phyloP scores from a whole-genome alignment of 495 filamentous ascomycete species.

The Tricharina praecox region DNA sequence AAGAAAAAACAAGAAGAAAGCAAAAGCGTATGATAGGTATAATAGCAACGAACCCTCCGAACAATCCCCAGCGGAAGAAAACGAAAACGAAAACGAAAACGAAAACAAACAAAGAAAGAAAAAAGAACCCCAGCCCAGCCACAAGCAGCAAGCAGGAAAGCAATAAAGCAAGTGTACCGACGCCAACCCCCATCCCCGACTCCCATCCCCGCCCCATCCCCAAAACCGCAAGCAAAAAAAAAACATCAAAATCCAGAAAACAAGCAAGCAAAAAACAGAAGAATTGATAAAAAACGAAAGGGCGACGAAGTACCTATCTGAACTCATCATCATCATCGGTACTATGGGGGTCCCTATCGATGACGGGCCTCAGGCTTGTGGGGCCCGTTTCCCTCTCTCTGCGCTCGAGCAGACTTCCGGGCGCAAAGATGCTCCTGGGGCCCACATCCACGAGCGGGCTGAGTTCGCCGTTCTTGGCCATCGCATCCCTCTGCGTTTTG shows the following conservation, averaged over 20 bases:
- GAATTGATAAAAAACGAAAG: neutral
- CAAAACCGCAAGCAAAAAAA: too few relatives aligned
- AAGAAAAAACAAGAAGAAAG: neutral
- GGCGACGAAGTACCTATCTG: neutral
- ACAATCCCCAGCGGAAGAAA: neutral
- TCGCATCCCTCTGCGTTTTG: conserved; percentile 13
- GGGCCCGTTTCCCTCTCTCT: conserved; percentile 20
- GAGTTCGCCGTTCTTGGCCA: conserved; percentile 19
- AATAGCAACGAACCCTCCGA: neutral
- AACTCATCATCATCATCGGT: neutral
- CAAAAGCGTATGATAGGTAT: neutral
- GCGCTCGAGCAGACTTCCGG: conserved; percentile 21
- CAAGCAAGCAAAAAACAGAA: neutral
- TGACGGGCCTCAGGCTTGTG: conserved; percentile 10
- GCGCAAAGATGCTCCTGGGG: conserved; percentile 14
- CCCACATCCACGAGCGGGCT: conserved; percentile 13
- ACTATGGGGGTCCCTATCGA: conserved; percentile 19
- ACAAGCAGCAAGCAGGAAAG: neutral
- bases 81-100: too few relatives aligned
- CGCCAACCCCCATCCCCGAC: too few relatives aligned
- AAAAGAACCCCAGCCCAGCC: too few relatives aligned
- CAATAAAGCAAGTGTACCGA: neutral
- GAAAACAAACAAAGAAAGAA: too few relatives aligned
- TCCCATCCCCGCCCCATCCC: too few relatives aligned
- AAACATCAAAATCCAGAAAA: neutral